Base-by-base conservation (phyloP, 2,329 filamentous ascomycete species). In the Xylariaceae sp. region DNA sequence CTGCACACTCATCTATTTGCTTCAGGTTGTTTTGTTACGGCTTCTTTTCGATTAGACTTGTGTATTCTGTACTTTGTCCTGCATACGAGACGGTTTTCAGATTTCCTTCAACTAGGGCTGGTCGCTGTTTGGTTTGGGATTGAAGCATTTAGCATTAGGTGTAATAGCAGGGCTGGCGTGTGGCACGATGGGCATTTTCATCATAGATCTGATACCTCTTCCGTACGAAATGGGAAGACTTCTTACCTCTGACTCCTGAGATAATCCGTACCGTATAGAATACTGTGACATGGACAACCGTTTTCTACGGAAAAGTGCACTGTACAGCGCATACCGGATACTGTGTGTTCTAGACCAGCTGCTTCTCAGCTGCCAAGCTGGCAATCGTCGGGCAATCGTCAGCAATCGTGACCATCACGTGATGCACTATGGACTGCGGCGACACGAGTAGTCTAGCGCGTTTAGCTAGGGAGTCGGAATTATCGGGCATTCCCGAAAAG, bases 81-180 rank as follows among this genome's bases (percentile, higher is more conserved):
- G 23, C 48, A 34, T 50, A 30, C 18, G 13, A 51, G 49, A 51
- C 10, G 23, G 49, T 34, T 34, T 51, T 34, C 23, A 30, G 23
- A 50, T 45, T 44, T 35, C 48, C 9, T 37, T 52, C 15, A 10
- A 13, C 10, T 23, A 15, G 35, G 6, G 15, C 18, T 48, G 7
- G n/a, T 50, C 41, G 51, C 35, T 9, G 8, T 50, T 56, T 45
- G 39, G 8, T 52, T 5, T 30, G 23, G 51, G 53, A 45, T 55
- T 41, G 35, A 17, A 59, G 60, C 55, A 54, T 56, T 57, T 51
- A 35, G 53, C 54, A 52, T 57, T 11, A 50, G 52, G 15, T 18
- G 8, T 49, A 49, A 18, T 18, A 18, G 15, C 2, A 49, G 47
- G 8, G 47, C 49, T 56, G 56, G 56, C 52, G 56, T 45, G 17